These are phyloP conservation scores for Suillus variegatus DNA, from an alignment of 768 basidiomycete species.

Conservation along the genomic window DNA sequence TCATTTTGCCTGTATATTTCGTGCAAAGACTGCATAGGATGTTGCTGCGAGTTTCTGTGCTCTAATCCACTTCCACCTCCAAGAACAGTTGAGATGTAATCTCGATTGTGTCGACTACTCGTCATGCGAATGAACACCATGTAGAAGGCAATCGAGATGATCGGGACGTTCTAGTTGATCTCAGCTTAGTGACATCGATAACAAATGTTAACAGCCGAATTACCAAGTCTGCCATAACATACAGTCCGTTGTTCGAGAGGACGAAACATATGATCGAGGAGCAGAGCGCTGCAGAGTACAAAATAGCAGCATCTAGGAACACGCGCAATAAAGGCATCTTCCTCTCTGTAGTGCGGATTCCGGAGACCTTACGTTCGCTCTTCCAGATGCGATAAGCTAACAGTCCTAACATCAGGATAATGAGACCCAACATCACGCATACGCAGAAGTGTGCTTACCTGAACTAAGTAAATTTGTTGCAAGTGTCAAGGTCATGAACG, in stretches of 20 bases:
- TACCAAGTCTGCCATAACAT: constrained; percentile 5
- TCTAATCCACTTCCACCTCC: not conserved
- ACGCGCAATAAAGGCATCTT: not conserved
- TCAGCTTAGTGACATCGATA: not conserved
- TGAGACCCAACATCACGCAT: not conserved
- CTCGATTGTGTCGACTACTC: not conserved
- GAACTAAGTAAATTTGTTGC: not conserved
- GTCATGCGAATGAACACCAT: constrained; percentile 13
- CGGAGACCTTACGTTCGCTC: not conserved
- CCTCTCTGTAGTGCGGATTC: not conserved
- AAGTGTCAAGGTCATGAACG: not conserved
- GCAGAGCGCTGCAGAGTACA: constrained; percentile 10
- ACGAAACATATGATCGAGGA: constrained; percentile 5
- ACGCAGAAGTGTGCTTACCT: not conserved
- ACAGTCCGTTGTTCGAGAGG: constrained; percentile 2
- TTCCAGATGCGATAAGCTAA: not conserved
- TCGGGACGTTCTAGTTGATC: constrained; percentile 1
- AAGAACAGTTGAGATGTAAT: not conserved
- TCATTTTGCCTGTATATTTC: not conserved
- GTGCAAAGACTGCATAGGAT: not conserved
- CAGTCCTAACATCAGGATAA: not conserved
- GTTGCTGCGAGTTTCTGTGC: not conserved
- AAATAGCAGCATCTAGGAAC: not conserved
- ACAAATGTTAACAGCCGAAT: not conserved
- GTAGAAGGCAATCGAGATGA: constrained; percentile 14